Conservation (phyloP, 2,329 filamentous ascomycete species). For the Aspergillus ruber region DNA sequence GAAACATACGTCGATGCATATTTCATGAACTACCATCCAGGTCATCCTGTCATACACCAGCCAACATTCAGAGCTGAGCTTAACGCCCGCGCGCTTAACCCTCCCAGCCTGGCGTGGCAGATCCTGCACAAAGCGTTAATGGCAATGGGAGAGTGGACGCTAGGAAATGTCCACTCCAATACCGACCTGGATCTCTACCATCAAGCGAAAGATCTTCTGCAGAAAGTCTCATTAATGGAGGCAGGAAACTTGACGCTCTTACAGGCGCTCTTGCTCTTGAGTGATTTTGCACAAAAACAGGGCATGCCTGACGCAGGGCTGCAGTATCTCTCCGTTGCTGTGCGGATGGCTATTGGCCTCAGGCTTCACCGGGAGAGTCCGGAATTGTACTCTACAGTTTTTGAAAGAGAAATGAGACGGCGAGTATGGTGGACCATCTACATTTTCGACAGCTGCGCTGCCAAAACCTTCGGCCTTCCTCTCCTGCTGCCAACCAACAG, state of each 20-base stretch:
- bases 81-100: too few relatives aligned
- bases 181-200: neutral
- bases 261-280: neutral
- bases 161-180: neutral
- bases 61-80: neutral
- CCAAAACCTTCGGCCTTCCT: neutral
- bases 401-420: neutral
- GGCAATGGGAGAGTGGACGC: neutral
- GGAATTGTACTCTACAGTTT: neutral
- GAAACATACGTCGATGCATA: neutral
- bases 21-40: neutral
- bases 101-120: neutral
- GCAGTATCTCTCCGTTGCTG: neutral
- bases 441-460: neutral
- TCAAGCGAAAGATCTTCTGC: neutral
- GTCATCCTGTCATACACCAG: neutral
- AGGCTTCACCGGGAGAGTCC: neutral
- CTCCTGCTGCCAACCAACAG: neutral
- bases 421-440: neutral
- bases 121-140: neutral
- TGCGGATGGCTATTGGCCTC: neutral
- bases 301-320: neutral
- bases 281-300: neutral
- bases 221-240: neutral
- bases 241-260: neutral